Evolutionary conservation across 225 moss, liverwort and hornwort genomes (phyloP), one percentile per base, ranked within the genome.

Genomic region (Pseudisothecium myosuroides): DNA sequence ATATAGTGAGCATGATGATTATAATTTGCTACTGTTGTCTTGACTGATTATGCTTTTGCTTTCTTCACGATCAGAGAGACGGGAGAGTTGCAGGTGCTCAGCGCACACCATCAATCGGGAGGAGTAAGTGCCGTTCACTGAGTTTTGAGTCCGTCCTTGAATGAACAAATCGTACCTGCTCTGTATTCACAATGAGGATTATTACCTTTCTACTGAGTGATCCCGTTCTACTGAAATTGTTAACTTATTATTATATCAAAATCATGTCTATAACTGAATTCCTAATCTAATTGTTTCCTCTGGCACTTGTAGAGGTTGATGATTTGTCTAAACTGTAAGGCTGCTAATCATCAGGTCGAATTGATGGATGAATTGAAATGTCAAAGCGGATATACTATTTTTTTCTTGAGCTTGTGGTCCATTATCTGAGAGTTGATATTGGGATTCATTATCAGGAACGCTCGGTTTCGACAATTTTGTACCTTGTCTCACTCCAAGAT

Each of bases 41-140:
- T 74, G 78, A 83, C 66, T 80, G 80, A 88, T 68, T 52, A 75
- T 88, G 28, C 74, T 86, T 89, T 80, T 91, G 39, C 86, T 91
- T 91, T 83, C 69, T 63, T 68, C 80, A 66, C 85, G 58, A 82
- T 73, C 94, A 98, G 98, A 89, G 98, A 97, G 91, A 94, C 95
- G 32, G 98, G 93, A 64, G 94, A 93, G 91, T 92, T 99, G 92
- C 97, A 99, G 93, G 98, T 97, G 74, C 93, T 99, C 39, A 99
- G 98, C 90, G 95, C 96, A 41, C 97, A 99, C 89, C 98, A 99
- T 93, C 98, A 99, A 91, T 99, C 98, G 73, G 98, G 98, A 88
- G 98, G 98, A 94, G 98, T 98, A 94, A 91, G 90, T 90, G 81
- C 68, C 76, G 36, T 63, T 74, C 62, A 84, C 60, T 63, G 32